Evolutionary conservation across 108 stramenopile genomes (phyloP).

Genomic region (Pseudonitzschia multiseries): DNA sequence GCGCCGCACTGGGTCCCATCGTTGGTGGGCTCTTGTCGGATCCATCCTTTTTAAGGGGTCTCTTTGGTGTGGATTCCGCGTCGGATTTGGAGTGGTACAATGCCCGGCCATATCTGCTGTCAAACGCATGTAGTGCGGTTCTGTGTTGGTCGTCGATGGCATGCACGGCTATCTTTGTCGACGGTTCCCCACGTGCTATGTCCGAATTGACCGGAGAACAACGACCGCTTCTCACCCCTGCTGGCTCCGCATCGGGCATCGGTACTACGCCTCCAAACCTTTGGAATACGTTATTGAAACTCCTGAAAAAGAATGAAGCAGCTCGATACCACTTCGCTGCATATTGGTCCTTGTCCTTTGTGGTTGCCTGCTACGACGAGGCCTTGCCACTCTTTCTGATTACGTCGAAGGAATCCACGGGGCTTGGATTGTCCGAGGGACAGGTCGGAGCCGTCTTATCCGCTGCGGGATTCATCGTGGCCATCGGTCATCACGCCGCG

Average conservation of each 20-base stretch:
- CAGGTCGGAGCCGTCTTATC: slow-evolving; percentile 1
- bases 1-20: slow-evolving; percentile 3
- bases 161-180: slow-evolving; percentile 8
- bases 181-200: slow-evolving; percentile 14
- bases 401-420: slow-evolving; percentile 21
- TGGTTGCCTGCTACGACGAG: slow-evolving; percentile 30
- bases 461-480: slow-evolving; percentile 2
- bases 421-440: slow-evolving; percentile 12
- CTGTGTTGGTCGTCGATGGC: slow-evolving; percentile 25
- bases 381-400: slow-evolving; percentile 46
- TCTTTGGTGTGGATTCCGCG: neutral
- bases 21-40: slow-evolving; percentile 14
- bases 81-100: neutral
- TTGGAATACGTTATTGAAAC: slow-evolving; percentile 17
- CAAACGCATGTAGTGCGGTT: slow-evolving; percentile 31
- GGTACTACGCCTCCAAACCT: slow-evolving; percentile 4
- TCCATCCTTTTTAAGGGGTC: neutral
- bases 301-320: neutral
- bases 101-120: slow-evolving; percentile 36
- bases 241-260: neutral
- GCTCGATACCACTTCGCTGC: slow-evolving; percentile 37
- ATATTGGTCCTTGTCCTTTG: slow-evolving; percentile 43
- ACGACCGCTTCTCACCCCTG: neutral
- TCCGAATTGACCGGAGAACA: neutral
- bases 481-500: neutral